These are phyloP conservation scores for Thelonectria blattea DNA, from an alignment of 2,329 filamentous ascomycete species.

Conservation along the genomic window DNA sequence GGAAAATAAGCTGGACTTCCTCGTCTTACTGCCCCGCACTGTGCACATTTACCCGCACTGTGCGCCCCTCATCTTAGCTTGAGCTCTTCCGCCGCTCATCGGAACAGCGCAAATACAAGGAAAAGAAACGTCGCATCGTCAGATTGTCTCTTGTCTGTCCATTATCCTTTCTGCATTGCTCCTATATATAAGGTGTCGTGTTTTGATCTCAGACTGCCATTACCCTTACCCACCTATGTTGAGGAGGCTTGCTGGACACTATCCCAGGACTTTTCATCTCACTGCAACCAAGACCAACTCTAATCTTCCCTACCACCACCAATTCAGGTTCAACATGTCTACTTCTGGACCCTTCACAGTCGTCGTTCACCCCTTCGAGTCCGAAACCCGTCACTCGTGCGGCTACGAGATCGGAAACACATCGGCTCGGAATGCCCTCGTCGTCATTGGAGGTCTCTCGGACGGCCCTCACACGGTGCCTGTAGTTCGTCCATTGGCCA, in stretches of 20 bases:
- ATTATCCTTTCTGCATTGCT: neutral
- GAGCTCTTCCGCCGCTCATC: neutral
- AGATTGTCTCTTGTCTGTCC: neutral
- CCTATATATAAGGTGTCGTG: neutral
- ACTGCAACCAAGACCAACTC: neutral
- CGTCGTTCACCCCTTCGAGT: slow-evolving; percentile 54
- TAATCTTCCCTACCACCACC: neutral
- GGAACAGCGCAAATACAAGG: neutral
- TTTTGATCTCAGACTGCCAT: neutral
- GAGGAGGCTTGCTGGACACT: neutral
- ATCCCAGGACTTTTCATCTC: neutral
- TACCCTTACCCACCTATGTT: neutral
- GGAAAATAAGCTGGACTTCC: too few relatives aligned
- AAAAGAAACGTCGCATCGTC: neutral
- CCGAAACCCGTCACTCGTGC: slow-evolving; percentile 47
- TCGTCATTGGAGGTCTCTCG: slow-evolving; percentile 74
- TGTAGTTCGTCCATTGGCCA: slow-evolving; percentile 58
- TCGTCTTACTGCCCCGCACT: neutral
- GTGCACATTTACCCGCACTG: neutral
- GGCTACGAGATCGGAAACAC: slow-evolving; percentile 55
- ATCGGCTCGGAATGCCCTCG: slow-evolving; percentile 60
- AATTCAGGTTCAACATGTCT: slow-evolving; percentile 32
- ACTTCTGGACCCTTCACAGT: slow-evolving; percentile 47
- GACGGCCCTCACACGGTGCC: slow-evolving; percentile 72
- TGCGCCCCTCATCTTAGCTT: neutral